phyloP scores from a whole-genome alignment of 176 grass and related monocot species.

The Luzula sylvatica region DNA sequence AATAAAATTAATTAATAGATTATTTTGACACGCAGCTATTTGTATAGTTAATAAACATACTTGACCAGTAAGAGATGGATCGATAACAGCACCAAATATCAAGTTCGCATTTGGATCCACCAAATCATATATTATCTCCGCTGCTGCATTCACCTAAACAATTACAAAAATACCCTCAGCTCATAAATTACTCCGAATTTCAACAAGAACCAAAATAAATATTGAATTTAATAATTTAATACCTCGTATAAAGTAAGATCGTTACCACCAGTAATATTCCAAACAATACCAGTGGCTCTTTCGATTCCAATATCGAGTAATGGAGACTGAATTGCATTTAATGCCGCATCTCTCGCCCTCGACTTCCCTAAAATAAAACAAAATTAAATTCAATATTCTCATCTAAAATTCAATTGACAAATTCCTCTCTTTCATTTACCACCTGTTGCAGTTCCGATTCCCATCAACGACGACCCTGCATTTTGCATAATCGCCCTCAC shows the following conservation, averaged over 20 bases:
- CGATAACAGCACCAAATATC: slow-evolving; percentile 98
- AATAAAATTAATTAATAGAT: slow-evolving; percentile 1
- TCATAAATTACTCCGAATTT: neutral
- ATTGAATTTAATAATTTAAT: slow-evolving; percentile 3
- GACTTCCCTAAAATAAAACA: slow-evolving; percentile 41
- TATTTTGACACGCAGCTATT: neutral
- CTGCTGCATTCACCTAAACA: slow-evolving; percentile 83
- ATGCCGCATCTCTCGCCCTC: slow-evolving; percentile 80
- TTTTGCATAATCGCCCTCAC: slow-evolving; percentile 89
- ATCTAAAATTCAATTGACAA: neutral
- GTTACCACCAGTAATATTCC: slow-evolving; percentile 84
- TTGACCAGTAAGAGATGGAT: slow-evolving; percentile 80
- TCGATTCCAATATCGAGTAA: slow-evolving; percentile 93
- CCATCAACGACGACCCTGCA: slow-evolving; percentile 99
- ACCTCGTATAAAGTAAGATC: slow-evolving; percentile 90
- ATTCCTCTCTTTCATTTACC: neutral
- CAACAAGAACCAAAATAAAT: neutral
- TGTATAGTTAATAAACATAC: slow-evolving; percentile 42
- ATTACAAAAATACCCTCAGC: slow-evolving; percentile 15
- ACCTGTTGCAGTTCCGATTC: slow-evolving; percentile 96
- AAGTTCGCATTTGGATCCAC: slow-evolving; percentile 98
- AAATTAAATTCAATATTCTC: neutral
- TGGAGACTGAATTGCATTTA: slow-evolving; percentile 90
- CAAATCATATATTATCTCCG: slow-evolving; percentile 95
- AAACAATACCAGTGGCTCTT: slow-evolving; percentile 85